phyloP scores from a whole-genome alignment of 2,329 filamentous ascomycete species.

The Dothiorella sarmentorum region DNA sequence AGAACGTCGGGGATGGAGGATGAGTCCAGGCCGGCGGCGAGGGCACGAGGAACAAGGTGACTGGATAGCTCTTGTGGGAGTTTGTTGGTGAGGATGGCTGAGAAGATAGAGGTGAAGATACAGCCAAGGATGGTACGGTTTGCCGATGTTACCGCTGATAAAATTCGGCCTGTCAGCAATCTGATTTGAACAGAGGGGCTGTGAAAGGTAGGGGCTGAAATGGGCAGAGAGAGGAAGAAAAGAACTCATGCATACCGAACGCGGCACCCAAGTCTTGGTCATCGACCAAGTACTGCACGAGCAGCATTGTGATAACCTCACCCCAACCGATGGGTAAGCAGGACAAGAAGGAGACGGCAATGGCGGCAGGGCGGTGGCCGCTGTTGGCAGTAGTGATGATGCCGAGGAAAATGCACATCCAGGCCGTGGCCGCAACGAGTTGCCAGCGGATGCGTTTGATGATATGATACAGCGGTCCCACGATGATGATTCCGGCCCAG shows the following conservation, averaged over 20 bases:
- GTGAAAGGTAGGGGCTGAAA: no score
- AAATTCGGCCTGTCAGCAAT: background rate
- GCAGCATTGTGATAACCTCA: conserved; percentile 22
- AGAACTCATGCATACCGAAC: conserved; percentile 20
- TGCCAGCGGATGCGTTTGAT: conserved; percentile 25
- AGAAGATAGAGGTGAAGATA: conserved; percentile 23
- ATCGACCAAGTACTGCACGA: conserved; percentile 22
- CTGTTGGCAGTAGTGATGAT: conserved; percentile 24
- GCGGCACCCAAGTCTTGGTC: conserved; percentile 22
- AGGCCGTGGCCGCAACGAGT: conserved; percentile 20
- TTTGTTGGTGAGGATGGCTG: conserved; percentile 27
- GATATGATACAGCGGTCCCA: conserved; percentile 26
- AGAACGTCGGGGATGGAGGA: conserved; percentile 22
- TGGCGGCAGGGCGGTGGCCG: conserved; percentile 3
- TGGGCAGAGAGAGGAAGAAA: background rate
- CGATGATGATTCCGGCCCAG: conserved; percentile 29
- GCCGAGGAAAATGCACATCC: conserved; percentile 23
- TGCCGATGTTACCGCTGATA: conserved; percentile 21
- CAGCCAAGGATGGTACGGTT: conserved; percentile 23
- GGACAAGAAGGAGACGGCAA: conserved; percentile 22
- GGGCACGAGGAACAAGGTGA: conserved; percentile 12
- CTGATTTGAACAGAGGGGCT: background rate
- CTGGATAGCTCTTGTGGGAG: conserved; percentile 22
- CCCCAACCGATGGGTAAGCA: conserved; percentile 23
- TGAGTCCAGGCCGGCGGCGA: conserved; percentile 22